phyloP scores from a whole-genome alignment of 2,329 filamentous ascomycete species.

The Coleophoma crateriformis region DNA sequence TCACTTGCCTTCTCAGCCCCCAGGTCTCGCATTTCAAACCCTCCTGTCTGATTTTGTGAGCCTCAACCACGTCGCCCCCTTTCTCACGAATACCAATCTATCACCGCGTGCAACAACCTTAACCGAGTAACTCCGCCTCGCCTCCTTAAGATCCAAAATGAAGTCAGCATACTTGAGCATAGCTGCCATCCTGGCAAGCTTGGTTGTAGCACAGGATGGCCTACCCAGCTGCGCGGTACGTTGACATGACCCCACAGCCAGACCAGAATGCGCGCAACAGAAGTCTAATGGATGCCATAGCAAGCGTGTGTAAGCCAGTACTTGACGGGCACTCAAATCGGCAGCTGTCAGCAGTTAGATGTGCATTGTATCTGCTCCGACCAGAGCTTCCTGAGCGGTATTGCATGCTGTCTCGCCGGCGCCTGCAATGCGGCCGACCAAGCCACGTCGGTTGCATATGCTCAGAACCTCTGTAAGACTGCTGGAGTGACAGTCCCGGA shows the following conservation, averaged over 20 bases:
- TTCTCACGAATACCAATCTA: no score
- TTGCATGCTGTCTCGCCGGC: slow-evolving; percentile 42
- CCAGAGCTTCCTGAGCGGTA: slow-evolving; percentile 36
- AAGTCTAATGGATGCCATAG: slow-evolving; percentile 13
- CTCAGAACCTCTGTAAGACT: slow-evolving; percentile 27
- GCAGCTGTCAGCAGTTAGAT: slow-evolving; percentile 33
- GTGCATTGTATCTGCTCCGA: slow-evolving; percentile 43
- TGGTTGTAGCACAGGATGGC: slow-evolving; percentile 42
- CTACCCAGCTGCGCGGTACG: slow-evolving; percentile 52
- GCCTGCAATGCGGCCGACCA: slow-evolving; percentile 38
- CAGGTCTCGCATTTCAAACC: no score
- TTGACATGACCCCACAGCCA: slow-evolving; percentile 7
- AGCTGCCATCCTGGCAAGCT: slow-evolving; percentile 45
- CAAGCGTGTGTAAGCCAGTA: slow-evolving; percentile 26
- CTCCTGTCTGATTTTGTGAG: no score
- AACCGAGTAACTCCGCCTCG: neutral
- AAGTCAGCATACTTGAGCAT: slow-evolving; percentile 29
- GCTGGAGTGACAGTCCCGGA: slow-evolving; percentile 26
- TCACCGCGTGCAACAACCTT: neutral
- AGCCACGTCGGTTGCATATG: slow-evolving; percentile 23
- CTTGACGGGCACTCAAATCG: slow-evolving; percentile 32
- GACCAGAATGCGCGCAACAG: neutral
- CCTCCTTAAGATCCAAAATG: slow-evolving; percentile 4
- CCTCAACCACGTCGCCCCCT: no score
- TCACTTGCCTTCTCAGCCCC: no score